Evolutionary conservation across 306 rosid species (phyloP).

Genomic region (Dryas drummondii): DNA sequence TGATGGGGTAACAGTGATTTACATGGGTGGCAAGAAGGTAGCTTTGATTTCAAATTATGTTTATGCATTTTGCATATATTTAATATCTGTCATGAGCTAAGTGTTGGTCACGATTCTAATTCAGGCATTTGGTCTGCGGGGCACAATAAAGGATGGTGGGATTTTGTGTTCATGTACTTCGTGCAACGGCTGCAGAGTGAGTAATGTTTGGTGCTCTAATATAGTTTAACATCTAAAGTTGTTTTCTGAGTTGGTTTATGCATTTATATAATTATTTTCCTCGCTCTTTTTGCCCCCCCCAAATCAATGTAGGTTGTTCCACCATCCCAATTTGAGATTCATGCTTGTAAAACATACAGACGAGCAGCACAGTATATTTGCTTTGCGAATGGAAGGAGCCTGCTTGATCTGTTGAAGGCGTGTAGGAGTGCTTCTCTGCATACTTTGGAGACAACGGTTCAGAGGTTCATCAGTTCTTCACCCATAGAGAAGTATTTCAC

Average conservation of each 20-base stretch:
- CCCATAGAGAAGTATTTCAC: slow-evolving; percentile 71
- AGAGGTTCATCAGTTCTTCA: slow-evolving; percentile 57
- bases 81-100: slow-evolving; percentile 13
- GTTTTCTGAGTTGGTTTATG: background rate
- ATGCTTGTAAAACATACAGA: slow-evolving; percentile 84
- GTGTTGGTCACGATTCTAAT: slow-evolving; percentile 26
- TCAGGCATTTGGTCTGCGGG: slow-evolving; percentile 79
- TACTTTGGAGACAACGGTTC: slow-evolving; percentile 75
- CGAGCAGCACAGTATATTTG: slow-evolving; percentile 97
- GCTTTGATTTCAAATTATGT: slow-evolving; percentile 10
- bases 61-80: background rate
- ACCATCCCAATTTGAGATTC: slow-evolving; percentile 96
- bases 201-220: slow-evolving; percentile 25
- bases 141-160: slow-evolving; percentile 78
- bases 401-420: slow-evolving; percentile 78
- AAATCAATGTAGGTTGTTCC: slow-evolving; percentile 64
- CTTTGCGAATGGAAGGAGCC: slow-evolving; percentile 90
- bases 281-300: slow-evolving; percentile 11
- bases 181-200: slow-evolving; percentile 81
- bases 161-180: slow-evolving; percentile 75
- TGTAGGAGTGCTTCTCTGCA: slow-evolving; percentile 78
- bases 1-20: slow-evolving; percentile 86
- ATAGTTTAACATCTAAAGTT: background rate
- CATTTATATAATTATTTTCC: slow-evolving; percentile 26
- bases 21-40: slow-evolving; percentile 91